Conservation (phyloP, 345 rosid species). For the Pugionium dolabratum region DNA sequence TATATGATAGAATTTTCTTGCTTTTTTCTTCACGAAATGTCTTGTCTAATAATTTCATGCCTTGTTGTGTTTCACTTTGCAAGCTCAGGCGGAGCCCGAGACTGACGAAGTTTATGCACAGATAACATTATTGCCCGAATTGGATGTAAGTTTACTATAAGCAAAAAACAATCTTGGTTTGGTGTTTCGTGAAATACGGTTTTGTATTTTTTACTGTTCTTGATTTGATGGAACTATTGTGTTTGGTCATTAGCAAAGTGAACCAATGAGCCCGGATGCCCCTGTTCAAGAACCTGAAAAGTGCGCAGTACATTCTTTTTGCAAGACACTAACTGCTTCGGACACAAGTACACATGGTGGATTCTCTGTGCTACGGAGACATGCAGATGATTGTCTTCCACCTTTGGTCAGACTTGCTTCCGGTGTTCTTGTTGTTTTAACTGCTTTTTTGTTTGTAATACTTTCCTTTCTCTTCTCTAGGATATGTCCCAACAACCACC, state of each 20-base stretch:
- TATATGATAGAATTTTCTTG: slow-evolving; percentile 4
- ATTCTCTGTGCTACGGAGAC: slow-evolving; percentile 95
- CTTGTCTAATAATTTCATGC: slow-evolving; percentile 16
- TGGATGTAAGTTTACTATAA: slow-evolving; percentile 48
- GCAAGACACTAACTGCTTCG: slow-evolving; percentile 97
- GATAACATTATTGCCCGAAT: slow-evolving; percentile 76
- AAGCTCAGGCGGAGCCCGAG: slow-evolving; percentile 79
- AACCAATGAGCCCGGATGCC: slow-evolving; percentile 65
- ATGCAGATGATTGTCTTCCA: slow-evolving; percentile 98
- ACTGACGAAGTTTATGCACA: slow-evolving; percentile 95
- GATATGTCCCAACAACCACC: slow-evolving; percentile 99
- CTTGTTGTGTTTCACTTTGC: slow-evolving; percentile 33
- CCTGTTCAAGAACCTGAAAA: slow-evolving; percentile 81
- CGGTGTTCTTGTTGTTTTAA: slow-evolving; percentile 4
- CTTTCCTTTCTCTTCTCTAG: slow-evolving; percentile 44
- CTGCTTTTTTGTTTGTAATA: slow-evolving; percentile 7
- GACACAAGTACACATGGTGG: slow-evolving; percentile 99
- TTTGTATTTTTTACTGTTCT: slow-evolving; percentile 1
- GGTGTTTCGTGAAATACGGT: background rate
- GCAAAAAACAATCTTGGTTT: background rate
- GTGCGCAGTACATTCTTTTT: slow-evolving; percentile 78
- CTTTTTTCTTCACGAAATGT: background rate
- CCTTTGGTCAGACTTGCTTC: slow-evolving; percentile 64
- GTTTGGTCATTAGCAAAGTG: slow-evolving; percentile 55
- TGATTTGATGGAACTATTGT: slow-evolving; percentile 18